A percentile compares a stretch with the other conserved stretches of the same genome.
Evolutionary conservation across 176 grass and related monocot genomes (phyloP).

Genomic region (Carex myosuroides): DNA sequence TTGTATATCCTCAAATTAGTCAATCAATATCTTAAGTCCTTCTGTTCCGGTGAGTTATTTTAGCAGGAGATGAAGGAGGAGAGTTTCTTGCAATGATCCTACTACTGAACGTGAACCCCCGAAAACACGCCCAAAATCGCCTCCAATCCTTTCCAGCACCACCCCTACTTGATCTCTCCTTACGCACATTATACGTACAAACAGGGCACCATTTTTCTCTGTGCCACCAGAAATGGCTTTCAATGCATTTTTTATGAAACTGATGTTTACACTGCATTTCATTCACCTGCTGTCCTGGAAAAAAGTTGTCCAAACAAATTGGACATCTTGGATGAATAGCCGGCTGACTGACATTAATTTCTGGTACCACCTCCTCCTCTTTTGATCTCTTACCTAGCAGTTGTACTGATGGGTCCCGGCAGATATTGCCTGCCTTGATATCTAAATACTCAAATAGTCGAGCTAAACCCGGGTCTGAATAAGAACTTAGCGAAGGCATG

Average conservation of each 20-base stretch:
- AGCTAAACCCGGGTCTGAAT: not conserved
- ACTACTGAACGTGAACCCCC: not conserved
- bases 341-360: not conserved
- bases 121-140: conserved; percentile 9
- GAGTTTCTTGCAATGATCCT: conserved; percentile 16
- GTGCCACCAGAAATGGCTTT: not conserved
- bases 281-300: not conserved
- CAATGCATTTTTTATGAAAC: not conserved
- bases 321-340: not conserved
- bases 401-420: not conserved
- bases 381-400: not conserved
- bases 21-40: not conserved
- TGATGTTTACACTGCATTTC: not conserved
- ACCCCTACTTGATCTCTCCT: not conserved
- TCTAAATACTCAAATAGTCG: not conserved
- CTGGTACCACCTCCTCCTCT: not conserved
- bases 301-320: conserved; percentile 1
- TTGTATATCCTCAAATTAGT: not conserved
- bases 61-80: not conserved
- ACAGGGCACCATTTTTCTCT: not conserved
- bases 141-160: not conserved
- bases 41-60: not conserved
- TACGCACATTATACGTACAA: not conserved
- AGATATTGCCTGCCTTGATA: not conserved
- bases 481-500: not conserved